Percentiles rank a stretch among this genome's conserved stretches.
These are phyloP conservation scores for Tilletia caries DNA, from an alignment of 1,284 basidiomycete species.

Conservation along the genomic window DNA sequence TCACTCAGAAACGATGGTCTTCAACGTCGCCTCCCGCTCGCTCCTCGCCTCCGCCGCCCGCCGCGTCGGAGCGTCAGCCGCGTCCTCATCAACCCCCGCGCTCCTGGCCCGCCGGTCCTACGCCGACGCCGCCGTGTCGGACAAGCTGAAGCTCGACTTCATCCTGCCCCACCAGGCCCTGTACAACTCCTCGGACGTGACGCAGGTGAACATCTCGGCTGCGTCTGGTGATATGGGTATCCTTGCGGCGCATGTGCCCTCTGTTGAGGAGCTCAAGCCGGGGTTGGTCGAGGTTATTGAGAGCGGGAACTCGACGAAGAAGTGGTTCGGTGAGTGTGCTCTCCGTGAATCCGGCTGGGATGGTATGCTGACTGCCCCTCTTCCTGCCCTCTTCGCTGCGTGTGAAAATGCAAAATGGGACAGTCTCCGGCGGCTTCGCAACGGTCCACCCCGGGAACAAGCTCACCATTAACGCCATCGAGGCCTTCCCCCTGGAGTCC, in stretches of 20 bases:
- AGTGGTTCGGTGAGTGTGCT: conserved; percentile 45
- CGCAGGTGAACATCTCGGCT: conserved; percentile 45
- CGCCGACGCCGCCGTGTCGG: conserved; percentile 49
- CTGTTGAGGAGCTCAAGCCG: conserved; percentile 51
- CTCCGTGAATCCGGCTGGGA: no score
- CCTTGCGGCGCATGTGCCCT: conserved; percentile 51
- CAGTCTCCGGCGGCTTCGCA: conserved; percentile 95
- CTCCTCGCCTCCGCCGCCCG: conserved; percentile 17
- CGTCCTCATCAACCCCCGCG: neutral
- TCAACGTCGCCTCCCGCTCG: conserved; percentile 11
- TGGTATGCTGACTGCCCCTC: no score
- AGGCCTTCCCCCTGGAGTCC: conserved; percentile 86
- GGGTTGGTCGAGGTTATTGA: conserved; percentile 53
- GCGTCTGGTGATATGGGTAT: conserved; percentile 52
- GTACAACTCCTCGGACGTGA: conserved; percentile 19
- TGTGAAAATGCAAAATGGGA: neutral
- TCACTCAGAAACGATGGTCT: conserved; percentile 8
- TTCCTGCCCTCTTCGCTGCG: neutral
- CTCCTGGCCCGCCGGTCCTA: conserved; percentile 43
- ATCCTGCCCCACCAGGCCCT: conserved; percentile 39
- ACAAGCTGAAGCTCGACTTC: conserved; percentile 51
- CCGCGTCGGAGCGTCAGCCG: conserved; percentile 13
- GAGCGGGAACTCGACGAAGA: conserved; percentile 39
- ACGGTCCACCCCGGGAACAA: conserved; percentile 97
- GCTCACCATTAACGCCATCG: conserved; percentile 93